Percentiles rank a stretch among this genome's conserved stretches.
phyloP scores from a whole-genome alignment of 495 filamentous ascomycete species.

The Aspergillus taichungensis region DNA sequence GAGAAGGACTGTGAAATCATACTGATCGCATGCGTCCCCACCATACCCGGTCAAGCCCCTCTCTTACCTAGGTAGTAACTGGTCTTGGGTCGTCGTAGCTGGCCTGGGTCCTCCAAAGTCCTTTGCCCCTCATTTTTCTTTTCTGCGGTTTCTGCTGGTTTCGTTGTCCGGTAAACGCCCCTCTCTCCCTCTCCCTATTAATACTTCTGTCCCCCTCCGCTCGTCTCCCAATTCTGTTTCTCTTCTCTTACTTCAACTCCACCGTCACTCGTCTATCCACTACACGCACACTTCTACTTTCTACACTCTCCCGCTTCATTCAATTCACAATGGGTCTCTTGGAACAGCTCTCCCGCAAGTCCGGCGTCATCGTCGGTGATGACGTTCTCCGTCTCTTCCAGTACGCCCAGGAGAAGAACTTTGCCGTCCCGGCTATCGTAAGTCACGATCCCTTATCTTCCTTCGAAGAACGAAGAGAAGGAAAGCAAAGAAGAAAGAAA shows the following conservation, averaged over 20 bases:
- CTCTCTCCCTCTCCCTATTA: conserved; percentile 3
- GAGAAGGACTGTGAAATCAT: conserved; percentile 17
- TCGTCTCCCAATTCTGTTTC: conserved; percentile 3
- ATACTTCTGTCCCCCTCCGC: neutral
- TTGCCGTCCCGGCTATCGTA: conserved; percentile 87
- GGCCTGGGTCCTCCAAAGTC: neutral
- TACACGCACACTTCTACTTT: neutral
- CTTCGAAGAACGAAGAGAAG: too few relatives aligned
- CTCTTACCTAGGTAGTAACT: conserved; percentile 2
- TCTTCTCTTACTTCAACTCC: neutral
- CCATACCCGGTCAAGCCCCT: conserved; percentile 27
- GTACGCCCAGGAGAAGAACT: conserved; percentile 74
- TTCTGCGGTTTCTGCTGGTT: conserved; percentile 5
- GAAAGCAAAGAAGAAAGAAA: conserved; percentile 1
- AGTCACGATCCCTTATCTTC: conserved; percentile 20
- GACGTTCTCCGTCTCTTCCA: conserved; percentile 75
- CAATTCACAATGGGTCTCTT: conserved; percentile 50
- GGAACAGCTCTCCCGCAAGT: conserved; percentile 64
- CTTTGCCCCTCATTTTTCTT: too few relatives aligned
- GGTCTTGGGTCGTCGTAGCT: conserved; percentile 3
- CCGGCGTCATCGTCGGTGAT: conserved; percentile 80
- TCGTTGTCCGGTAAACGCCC: conserved; percentile 17
- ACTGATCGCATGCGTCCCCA: conserved; percentile 21
- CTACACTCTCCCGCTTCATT: conserved; percentile 2
- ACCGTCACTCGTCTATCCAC: conserved; percentile 1